Evolutionary conservation across 805 yeast species (phyloP).

Genomic region (Wickerhamomyces hampshirensis): DNA sequence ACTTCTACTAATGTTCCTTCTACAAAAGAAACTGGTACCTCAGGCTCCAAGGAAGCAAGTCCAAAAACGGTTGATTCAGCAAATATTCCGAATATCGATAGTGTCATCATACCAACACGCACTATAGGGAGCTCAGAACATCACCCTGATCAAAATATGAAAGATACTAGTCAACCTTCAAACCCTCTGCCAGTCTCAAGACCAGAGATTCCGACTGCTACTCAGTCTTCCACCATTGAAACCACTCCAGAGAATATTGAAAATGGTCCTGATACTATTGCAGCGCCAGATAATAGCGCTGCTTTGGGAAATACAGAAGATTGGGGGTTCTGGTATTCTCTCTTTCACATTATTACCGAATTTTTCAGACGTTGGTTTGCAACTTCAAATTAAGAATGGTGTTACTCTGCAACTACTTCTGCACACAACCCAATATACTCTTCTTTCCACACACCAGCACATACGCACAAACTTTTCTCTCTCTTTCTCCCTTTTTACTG

Average conservation of each 20-base stretch:
- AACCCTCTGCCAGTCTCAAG: too few species aligned
- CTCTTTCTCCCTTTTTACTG: too few species aligned
- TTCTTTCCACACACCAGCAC: too few species aligned
- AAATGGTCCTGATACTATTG: slow-evolving; percentile 3
- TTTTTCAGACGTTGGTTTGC: slow-evolving; percentile 24
- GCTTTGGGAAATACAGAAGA: slow-evolving; percentile 3
- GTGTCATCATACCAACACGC: too few species aligned
- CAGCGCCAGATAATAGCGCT: slow-evolving; percentile 1
- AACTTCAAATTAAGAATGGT: too few species aligned
- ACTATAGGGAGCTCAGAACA: too few species aligned
- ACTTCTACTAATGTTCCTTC: not conserved
- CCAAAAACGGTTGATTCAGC: not conserved
- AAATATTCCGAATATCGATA: too few species aligned
- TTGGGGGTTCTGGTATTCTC: slow-evolving; percentile 19
- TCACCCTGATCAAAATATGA: not conserved
- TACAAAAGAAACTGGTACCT: not conserved
- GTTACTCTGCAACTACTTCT: too few species aligned
- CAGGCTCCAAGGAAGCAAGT: slow-evolving; percentile 3
- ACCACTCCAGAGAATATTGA: not conserved
- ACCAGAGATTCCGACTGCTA: slow-evolving; percentile 2
- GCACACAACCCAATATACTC: too few species aligned
- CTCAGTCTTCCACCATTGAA: not conserved
- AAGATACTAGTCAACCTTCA: too few species aligned
- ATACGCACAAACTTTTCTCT: too few species aligned
- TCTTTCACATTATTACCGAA: slow-evolving; percentile 19